Conservation (phyloP, 148 eudicot genomes). For the Vaccinium darrowii region DNA sequence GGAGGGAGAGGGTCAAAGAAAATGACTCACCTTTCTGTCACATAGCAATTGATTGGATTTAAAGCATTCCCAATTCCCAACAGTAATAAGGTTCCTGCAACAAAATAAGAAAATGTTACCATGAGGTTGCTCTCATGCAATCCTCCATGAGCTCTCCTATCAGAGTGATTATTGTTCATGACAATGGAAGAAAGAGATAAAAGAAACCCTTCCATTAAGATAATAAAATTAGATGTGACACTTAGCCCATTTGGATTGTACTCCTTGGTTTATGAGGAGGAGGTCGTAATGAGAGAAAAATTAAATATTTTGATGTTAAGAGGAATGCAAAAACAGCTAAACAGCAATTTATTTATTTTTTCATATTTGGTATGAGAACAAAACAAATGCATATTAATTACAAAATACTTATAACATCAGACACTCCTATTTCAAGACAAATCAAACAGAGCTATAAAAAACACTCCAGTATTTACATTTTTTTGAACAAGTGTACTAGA, state of each 20-base stretch:
- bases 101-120: neutral
- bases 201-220: too few species aligned
- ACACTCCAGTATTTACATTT: neutral
- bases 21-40: neutral
- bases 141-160: neutral
- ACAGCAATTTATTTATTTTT: neutral
- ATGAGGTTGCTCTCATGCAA: neutral
- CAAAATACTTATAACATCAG: too few species aligned
- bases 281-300: too few species aligned
- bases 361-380: neutral
- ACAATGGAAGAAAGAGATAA: too few species aligned
- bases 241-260: too few species aligned
- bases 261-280: too few species aligned
- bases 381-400: too few species aligned
- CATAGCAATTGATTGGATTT: constrained; percentile 4
- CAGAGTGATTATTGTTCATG: too few species aligned
- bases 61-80: neutral
- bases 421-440: neutral
- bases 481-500: neutral
- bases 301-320: neutral
- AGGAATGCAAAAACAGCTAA: neutral
- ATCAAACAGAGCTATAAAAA: neutral
- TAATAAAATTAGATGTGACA: too few species aligned
- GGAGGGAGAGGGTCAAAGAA: constrained; percentile 5
- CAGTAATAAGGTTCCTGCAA: neutral